Evolutionary conservation across 2,329 filamentous ascomycete genomes (phyloP).

Genomic region (Botrytis pseudocinerea): DNA sequence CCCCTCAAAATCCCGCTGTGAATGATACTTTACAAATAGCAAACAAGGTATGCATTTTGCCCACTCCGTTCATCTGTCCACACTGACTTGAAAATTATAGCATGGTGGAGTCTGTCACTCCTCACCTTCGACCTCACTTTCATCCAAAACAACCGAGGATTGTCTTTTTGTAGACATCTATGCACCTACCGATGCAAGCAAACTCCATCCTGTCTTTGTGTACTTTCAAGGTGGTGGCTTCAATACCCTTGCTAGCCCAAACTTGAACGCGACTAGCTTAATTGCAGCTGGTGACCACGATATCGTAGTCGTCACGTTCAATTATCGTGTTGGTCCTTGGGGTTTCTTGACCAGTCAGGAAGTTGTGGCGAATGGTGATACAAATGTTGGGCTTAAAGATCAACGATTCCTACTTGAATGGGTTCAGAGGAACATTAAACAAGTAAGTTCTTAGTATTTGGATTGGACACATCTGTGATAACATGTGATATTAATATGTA

Average conservation of each 20-base stretch:
- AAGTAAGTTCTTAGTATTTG: conserved; percentile 38
- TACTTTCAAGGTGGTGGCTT: conserved; percentile 63
- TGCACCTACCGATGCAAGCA: conserved; percentile 55
- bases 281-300: conserved; percentile 57
- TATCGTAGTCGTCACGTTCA: conserved; percentile 71
- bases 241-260: conserved; percentile 49
- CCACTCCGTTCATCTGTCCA: background rate
- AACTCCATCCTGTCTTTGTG: conserved; percentile 58
- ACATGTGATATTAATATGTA: conserved; percentile 7
- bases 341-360: conserved; percentile 68
- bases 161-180: conserved; percentile 70
- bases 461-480: background rate
- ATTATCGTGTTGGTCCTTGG: conserved; percentile 74
- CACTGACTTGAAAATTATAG: conserved; percentile 25
- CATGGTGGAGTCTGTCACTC: conserved; percentile 34
- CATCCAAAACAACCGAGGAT: conserved; percentile 54
- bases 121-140: conserved; percentile 32
- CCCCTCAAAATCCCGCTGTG: conserved; percentile 61
- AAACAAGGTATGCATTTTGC: conserved; percentile 32
- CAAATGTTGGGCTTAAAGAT: conserved; percentile 71
- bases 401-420: conserved; percentile 69
- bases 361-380: conserved; percentile 49
- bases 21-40: conserved; percentile 33
- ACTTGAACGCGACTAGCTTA: conserved; percentile 63
- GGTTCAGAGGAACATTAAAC: conserved; percentile 64